Percentiles rank a stretch among this genome's conserved stretches.
phyloP scores from a whole-genome alignment of 805 yeast species.

The Metschnikowia amazonensis region DNA sequence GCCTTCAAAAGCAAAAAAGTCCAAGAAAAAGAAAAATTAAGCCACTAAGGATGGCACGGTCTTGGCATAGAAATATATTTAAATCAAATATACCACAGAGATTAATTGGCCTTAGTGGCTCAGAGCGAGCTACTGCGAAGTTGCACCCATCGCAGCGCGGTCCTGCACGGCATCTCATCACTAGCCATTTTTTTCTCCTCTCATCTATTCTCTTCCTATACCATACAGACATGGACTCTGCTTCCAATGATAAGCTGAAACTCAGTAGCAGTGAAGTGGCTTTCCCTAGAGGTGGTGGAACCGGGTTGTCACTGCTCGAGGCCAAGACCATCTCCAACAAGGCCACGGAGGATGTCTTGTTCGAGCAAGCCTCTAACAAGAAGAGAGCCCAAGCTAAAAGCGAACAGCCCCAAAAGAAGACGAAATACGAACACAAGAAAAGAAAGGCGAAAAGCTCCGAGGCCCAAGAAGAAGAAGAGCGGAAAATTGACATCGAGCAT shows the following conservation, averaged over 20 bases:
- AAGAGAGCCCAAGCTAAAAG: constrained; percentile 28
- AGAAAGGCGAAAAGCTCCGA: constrained; percentile 16
- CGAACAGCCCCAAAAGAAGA: constrained; percentile 25
- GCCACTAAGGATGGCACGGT: not conserved
- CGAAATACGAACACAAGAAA: constrained; percentile 19
- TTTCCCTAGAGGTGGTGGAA: constrained; percentile 95
- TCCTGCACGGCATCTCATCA: constrained; percentile 7
- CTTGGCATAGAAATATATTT: not conserved
- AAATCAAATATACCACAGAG: not conserved
- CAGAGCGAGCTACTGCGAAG: not conserved
- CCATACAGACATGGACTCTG: constrained; percentile 16
- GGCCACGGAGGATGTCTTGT: constrained; percentile 83
- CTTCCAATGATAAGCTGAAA: constrained; percentile 23
- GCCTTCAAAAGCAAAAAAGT: constrained; percentile 15
- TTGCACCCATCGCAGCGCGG: constrained; percentile 5
- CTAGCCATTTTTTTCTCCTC: constrained; percentile 2
- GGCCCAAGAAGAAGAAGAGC: constrained; percentile 24
- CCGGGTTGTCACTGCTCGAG: constrained; percentile 83
- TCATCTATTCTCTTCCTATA: constrained; percentile 1
- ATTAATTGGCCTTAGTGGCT: not conserved
- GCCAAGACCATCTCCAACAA: constrained; percentile 89
- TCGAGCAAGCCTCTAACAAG: constrained; percentile 47
- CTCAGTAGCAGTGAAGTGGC: constrained; percentile 48
- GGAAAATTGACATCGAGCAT: constrained; percentile 51
- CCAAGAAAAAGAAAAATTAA: constrained; percentile 9